These are phyloP conservation scores for Plantago rigida DNA, from an alignment of 305 asterid genomes.

Conservation along the genomic window DNA sequence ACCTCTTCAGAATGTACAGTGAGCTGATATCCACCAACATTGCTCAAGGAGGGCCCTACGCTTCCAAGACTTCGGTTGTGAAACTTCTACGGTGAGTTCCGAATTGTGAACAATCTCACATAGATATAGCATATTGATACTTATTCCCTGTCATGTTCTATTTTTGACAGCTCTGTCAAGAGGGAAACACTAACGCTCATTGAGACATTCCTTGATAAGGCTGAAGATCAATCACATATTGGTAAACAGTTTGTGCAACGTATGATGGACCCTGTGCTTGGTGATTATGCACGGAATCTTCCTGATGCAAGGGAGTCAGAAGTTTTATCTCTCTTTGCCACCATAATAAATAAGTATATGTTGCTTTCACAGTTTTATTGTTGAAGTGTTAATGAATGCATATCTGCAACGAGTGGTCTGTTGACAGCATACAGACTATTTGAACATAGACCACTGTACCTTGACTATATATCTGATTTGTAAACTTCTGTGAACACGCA, in stretches of 20 bases:
- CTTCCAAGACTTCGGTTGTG: conserved; percentile 74
- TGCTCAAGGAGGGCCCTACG: conserved; percentile 94
- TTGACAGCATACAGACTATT: neutral
- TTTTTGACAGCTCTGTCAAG: conserved; percentile 74
- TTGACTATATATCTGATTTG: no score
- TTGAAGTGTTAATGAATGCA: conserved; percentile 7
- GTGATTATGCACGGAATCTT: conserved; percentile 85
- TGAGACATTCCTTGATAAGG: conserved; percentile 92
- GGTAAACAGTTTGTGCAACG: conserved; percentile 98
- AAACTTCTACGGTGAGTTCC: conserved; percentile 75
- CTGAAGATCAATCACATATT: conserved; percentile 82
- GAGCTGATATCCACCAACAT: conserved; percentile 81
- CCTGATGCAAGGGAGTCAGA: conserved; percentile 99
- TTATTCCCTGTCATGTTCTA: conserved; percentile 11
- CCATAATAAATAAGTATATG: conserved; percentile 85
- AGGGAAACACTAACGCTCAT: conserved; percentile 92
- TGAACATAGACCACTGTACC: neutral
- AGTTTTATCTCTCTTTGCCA: conserved; percentile 93
- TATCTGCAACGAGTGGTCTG: neutral
- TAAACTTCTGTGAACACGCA: no score
- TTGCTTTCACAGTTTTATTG: conserved; percentile 7
- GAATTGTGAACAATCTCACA: conserved; percentile 2
- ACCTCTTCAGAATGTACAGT: conserved; percentile 80
- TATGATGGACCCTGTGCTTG: conserved; percentile 97
- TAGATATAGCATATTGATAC: conserved; percentile 9